Evolutionary conservation across 768 basidiomycete genomes (phyloP).

Genomic region (Podaxis carcinomalis): DNA sequence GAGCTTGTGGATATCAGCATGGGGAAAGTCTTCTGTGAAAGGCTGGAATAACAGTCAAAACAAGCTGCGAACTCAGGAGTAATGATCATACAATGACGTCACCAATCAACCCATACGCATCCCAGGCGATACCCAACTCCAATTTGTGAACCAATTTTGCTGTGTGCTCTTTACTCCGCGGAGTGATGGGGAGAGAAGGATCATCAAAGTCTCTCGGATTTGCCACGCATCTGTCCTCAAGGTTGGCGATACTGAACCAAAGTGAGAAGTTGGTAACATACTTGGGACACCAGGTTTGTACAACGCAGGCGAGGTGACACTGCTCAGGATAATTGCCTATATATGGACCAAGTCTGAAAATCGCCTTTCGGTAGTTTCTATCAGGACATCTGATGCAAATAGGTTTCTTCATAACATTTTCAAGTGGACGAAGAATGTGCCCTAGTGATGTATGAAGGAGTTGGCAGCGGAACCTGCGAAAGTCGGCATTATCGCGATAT

Average conservation of each 20-base stretch:
- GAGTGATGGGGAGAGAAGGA: too few relatives aligned
- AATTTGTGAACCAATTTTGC: too few relatives aligned
- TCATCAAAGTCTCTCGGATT: too few relatives aligned
- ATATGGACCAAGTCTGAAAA: conserved; percentile 24
- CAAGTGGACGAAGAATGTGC: not conserved
- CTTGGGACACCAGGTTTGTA: conserved; percentile 25
- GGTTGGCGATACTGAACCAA: too few relatives aligned
- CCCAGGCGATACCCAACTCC: too few relatives aligned
- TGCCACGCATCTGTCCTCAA: too few relatives aligned
- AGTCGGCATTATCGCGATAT: not conserved
- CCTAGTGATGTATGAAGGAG: not conserved
- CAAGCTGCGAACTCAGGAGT: too few relatives aligned
- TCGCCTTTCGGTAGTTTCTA: conserved; percentile 20
- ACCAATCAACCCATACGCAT: too few relatives aligned
- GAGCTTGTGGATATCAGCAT: conserved; percentile 29
- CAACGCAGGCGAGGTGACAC: conserved; percentile 17
- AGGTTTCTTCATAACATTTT: not conserved
- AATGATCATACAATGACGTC: not conserved
- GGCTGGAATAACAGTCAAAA: too few relatives aligned
- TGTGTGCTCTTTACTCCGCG: too few relatives aligned
- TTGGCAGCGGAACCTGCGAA: not conserved
- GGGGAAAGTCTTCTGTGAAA: conserved; percentile 23
- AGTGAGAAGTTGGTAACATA: too few relatives aligned
- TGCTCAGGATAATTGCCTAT: conserved; percentile 29
- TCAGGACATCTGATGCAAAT: conserved; percentile 20